These are phyloP conservation scores for Zygosaccharomyces gambellarensis DNA, from an alignment of 805 yeast genomes.

Conservation along the genomic window DNA sequence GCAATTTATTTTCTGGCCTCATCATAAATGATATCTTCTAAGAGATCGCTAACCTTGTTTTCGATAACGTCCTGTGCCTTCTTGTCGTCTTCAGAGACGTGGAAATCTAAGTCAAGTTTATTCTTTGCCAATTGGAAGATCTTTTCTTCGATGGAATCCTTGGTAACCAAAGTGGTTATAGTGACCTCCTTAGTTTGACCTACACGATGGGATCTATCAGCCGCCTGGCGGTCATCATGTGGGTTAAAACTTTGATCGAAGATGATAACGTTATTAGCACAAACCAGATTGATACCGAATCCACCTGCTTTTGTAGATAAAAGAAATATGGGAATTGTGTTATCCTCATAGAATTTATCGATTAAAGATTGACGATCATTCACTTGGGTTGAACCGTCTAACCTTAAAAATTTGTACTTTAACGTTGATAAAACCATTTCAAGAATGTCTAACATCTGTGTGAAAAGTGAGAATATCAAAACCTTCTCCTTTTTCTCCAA, in stretches of 20 bases:
- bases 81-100: constrained; percentile 41
- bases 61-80: constrained; percentile 41
- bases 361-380: constrained; percentile 89
- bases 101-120: constrained; percentile 75
- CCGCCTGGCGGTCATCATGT: constrained; percentile 98
- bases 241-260: constrained; percentile 96
- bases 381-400: constrained; percentile 93
- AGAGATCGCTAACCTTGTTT: constrained; percentile 48
- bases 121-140: constrained; percentile 82
- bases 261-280: constrained; percentile 88
- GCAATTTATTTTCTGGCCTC: constrained; percentile 12
- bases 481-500: constrained; percentile 54
- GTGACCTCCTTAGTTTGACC: constrained; percentile 85
- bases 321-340: constrained; percentile 75
- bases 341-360: constrained; percentile 81
- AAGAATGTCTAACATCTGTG: constrained; percentile 84
- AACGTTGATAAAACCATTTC: constrained; percentile 66
- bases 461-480: constrained; percentile 83
- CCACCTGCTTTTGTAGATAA: constrained; percentile 98
- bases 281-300: constrained; percentile 92
- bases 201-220: constrained; percentile 96
- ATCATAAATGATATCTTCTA: constrained; percentile 35
- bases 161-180: constrained; percentile 69
- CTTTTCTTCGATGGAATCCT: constrained; percentile 81
- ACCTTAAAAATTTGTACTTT: constrained; percentile 66